Evolutionary conservation across 805 yeast genomes (phyloP), one percentile per base, ranked within the genome.

Genomic region (Kluyveromyces dobzhanskii): DNA sequence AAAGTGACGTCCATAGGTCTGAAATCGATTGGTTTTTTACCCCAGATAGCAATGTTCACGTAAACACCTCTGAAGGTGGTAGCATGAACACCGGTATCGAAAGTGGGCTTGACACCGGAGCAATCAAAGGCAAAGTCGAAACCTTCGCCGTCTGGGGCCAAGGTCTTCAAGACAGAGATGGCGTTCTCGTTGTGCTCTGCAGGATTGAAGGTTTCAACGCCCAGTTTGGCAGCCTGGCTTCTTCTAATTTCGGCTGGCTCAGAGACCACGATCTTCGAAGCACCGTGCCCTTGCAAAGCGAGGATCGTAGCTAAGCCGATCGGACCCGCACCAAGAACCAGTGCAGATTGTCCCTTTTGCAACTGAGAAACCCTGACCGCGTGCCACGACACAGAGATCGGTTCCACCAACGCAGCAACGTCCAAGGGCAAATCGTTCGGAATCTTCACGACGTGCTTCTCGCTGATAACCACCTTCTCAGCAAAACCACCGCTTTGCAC

Each of bases 31-130:
- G 76, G 69, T 27, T 66, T 61, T 33, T 68, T 65, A 16, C 78
- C 76, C 81, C 82, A 78, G 32, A 79, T 73, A 4, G 85, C 85
- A 40, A 78, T 70, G 54, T 78, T 78, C 23, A 75, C 73, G n/a
- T 77, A 72, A 2, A 65, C 62, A 32, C 85, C 85, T 44, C 73
- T 67, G 4, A 74, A 69, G 1, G 69, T 61, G 7, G 75, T 57
- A 4, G 75, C 73, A 28, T 61, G 62, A 28, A 78, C 53, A 3
- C 75, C 73, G 4, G 78, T 66, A 34, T 65, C 66, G 39, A 73
- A 68, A 10, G 83, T 78, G 7, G 68, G 66, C 38, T 68, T 28
- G 57, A 61, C 63, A 32, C 78, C 78, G 2, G 76, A 70, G 50
- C 78, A 72, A 52, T 74, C 80, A 52, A 64, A 73, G 0, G 76